phyloP scores from a whole-genome alignment of 805 yeast genomes.

The Spathaspora gorwiae region DNA sequence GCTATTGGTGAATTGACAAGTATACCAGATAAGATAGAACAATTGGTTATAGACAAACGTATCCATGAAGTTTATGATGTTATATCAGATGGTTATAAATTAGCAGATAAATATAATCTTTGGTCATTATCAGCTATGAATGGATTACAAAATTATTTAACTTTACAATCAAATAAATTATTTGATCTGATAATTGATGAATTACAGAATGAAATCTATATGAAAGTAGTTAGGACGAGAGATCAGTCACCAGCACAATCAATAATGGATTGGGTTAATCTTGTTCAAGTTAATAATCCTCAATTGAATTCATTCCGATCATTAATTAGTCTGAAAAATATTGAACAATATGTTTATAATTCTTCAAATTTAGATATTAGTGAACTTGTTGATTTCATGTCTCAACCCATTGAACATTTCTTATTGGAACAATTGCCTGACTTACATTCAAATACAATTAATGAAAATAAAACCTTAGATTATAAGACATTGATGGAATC shows the following conservation, averaged over 20 bases:
- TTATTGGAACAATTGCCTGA: conserved; percentile 24
- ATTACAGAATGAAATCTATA: conserved; percentile 61
- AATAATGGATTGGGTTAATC: conserved; percentile 16
- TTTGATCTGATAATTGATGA: conserved; percentile 77
- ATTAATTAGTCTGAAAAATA: conserved; percentile 31
- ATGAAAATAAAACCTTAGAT: conserved; percentile 15
- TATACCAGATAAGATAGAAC: conserved; percentile 63
- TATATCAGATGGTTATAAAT: conserved; percentile 37
- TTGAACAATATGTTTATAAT: conserved; percentile 52
- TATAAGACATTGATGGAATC: conserved; percentile 29
- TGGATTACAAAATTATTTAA: conserved; percentile 47
- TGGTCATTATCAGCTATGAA: conserved; percentile 56
- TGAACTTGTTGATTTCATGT: conserved; percentile 42
- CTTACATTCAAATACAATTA: conserved; percentile 19
- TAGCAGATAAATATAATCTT: conserved; percentile 48
- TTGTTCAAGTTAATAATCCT: conserved; percentile 26
- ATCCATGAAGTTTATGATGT: conserved; percentile 62
- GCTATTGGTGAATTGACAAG: conserved; percentile 57
- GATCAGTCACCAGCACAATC: neutral
- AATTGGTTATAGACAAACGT: conserved; percentile 60
- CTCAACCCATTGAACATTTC: conserved; percentile 27
- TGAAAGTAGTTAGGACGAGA: conserved; percentile 29
- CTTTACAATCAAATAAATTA: conserved; percentile 53
- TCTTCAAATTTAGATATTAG: conserved; percentile 55
- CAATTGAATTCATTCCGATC: conserved; percentile 32